phyloP scores from a whole-genome alignment of 2,329 filamentous ascomycete genomes.

The Hirsutella minnesotensis region DNA sequence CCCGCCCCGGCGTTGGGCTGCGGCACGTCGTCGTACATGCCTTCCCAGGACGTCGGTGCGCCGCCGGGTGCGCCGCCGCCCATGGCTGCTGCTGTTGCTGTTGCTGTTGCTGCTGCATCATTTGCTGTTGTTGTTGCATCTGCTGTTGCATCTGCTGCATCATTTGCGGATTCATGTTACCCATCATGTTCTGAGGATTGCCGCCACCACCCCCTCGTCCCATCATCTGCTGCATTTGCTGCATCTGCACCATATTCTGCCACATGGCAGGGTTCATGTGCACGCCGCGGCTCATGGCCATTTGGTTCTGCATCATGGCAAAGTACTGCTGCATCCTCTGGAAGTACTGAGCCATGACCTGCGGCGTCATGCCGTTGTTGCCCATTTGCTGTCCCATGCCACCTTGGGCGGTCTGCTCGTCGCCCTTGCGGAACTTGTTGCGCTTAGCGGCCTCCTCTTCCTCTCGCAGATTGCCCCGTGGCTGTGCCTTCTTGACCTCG shows the following conservation, averaged over 20 bases:
- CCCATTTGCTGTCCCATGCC: slow-evolving; percentile 31
- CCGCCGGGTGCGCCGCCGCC: slow-evolving; percentile 34
- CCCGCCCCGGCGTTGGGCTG: slow-evolving; percentile 54
- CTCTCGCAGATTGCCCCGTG: slow-evolving; percentile 84
- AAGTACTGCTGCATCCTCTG: slow-evolving; percentile 98
- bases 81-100: slow-evolving; percentile 14
- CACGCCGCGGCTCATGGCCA: slow-evolving; percentile 70
- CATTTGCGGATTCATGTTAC: slow-evolving; percentile 37
- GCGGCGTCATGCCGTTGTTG: slow-evolving; percentile 69
- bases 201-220: slow-evolving; percentile 23
- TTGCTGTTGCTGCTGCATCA: slow-evolving; percentile 10
- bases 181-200: slow-evolving; percentile 24
- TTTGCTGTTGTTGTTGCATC: slow-evolving; percentile 27
- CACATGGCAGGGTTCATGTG: slow-evolving; percentile 66
- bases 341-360: slow-evolving; percentile 98
- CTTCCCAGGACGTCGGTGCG: slow-evolving; percentile 83
- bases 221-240: slow-evolving; percentile 52
- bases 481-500: slow-evolving; percentile 96
- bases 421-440: slow-evolving; percentile 46
- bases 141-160: slow-evolving; percentile 47
- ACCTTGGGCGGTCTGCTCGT: slow-evolving; percentile 28
- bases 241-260: slow-evolving; percentile 67
- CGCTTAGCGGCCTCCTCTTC: slow-evolving; percentile 65
- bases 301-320: slow-evolving; percentile 85
- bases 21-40: slow-evolving; percentile 94